Evolutionary conservation across 2,329 filamentous ascomycete genomes (phyloP), one percentile per base, ranked within the genome.

Genomic region (Monosporascus sp.): DNA sequence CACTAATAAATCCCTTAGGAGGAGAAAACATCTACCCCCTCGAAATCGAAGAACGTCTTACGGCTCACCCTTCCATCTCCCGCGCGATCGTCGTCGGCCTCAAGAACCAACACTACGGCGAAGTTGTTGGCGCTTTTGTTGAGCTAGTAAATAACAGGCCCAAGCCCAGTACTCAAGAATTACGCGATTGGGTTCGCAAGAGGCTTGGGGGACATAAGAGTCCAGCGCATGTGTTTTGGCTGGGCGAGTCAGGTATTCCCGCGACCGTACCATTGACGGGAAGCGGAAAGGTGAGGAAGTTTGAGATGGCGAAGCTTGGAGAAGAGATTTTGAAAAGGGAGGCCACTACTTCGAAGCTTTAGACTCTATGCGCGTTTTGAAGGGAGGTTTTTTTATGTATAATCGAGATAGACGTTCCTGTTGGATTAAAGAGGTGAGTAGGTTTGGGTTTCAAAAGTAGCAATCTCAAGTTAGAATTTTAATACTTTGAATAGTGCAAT

Each of bases 1-100:
- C 24, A 25, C 24, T 25, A 25, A 25, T 25, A 25, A 25, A 7
- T 25, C 24, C 24, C 24, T 25, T 25, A 25, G 24, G 24, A 25
- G 87, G 87, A 49, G 86, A 89, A 68, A 90, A 90, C 69, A 81
- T 78, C 66, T 88, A 89, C 64, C 87, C 87, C 1, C 77, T 89
- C 22, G 87, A 90, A 65, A 89, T 90, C 55, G 87, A 90, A 69
- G 86, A 89, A 67, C 79, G 86, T 3, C 76, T 90, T n/a, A 72
- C 83, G 46, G 76, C 78, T 1, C 87, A 90, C 67, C 77, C 83
- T 0, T 72, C 77, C 2, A 77, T 90, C 27, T 67, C 75, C 1
- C 74, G 81, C 18, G 87, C 87, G 14, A 79, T 88, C 48, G 87
- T 90, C 2, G 82, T 89, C 39, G 87, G 86, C 2, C 74, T 90